Base-by-base conservation (phyloP, 148 eudicot species). In the Nyssa sinensis region DNA sequence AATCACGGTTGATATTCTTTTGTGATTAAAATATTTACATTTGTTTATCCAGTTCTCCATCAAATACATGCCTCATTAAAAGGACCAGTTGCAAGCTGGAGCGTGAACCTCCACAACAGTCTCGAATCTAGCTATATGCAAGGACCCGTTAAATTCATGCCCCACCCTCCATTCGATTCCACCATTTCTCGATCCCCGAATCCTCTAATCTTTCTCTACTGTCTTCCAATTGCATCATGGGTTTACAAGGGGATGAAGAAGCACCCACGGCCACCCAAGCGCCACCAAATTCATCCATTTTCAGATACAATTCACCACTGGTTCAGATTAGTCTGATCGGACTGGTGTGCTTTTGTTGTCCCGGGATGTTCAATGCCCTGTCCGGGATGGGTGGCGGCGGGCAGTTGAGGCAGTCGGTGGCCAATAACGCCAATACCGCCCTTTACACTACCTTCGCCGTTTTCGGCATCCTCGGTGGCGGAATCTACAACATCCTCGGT, bases 361-460 rank as follows among this genome's bases (percentile, higher is more conserved):
- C n/a, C 0, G 99, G 98, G 0, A 96, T 96, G 98, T 96, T 90
- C 83, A 93, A 91, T 79, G 96, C 98, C 51, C 84, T 93, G 7
- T 85, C 94, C 6, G 99, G 99, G 12, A 89, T 93, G 97, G 99
- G 99, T 27, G 99, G 97, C 25, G 97, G 97, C 14, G 98, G 99
- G 28, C 99, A 96, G 59, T 88, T 93, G n/a, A 91, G 93, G 47
- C 94, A 83, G 81, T 91, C 94, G 5, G 99, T 94, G 3, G 88
- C 91, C 0, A 96, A 93, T 89, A 93, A 96, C 73, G 99, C 99
- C 41, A 88, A 86, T 82, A 96, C 99, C 31, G 97, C 99, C 59
- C 86, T 96, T 7, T 96, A 96, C 91, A 83, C 89, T 31, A 77
- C 98, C 44, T 93, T 96, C 69, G 90, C 98, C 3, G 35, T 96